Base-by-base conservation (phyloP, 1,284 basidiomycete genomes). In the Cutaneotrichosporon daszewskae region DNA sequence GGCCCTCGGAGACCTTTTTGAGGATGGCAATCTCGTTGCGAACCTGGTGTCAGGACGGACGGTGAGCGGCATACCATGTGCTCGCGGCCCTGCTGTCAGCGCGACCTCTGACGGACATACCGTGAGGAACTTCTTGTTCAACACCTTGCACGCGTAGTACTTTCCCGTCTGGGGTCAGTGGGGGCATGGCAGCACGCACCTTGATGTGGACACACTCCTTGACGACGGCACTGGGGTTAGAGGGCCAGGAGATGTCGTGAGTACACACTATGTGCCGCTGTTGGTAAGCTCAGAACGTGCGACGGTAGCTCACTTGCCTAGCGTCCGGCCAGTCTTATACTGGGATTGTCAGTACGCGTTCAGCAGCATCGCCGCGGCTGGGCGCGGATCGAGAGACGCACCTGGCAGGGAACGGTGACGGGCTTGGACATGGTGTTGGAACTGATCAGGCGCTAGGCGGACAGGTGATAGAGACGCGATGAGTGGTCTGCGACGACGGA, bases 21-120 rank as follows among this genome's bases (percentile, higher is more conserved):
- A 98, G 76, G 5, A 97, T 91, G 6, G 85, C 80, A 58, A 98
- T 98, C 72, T 98, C 94, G 62, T 98, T 98, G 42, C 94, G 82
- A 43, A 96, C 88, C 88, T 92, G 22, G 19, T 28, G 22, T 37
- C 24, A 27, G 13, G 14, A 40, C 10, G 9, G 32, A 22, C 11
- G 14, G 9, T 34, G 11, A 18, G 32, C 43, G 25, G 41, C 77
- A 47, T 33, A 86, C 87, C 87, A 89, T 87, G 67, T 88, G 81
- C 72, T 89, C 87, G 53, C 87, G 76, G 13, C 87, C 87, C 72
- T 88, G 40, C 18, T n/a, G 45, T 51, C 45, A 45, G 34, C 29
- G 16, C 14, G 5, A 12, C 5, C 20, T 27, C 37, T 14, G 18
- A 10, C 17, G 11, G n/a, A 49, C 72, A 47, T 20, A 75, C 75